Percentiles rank a stretch among this genome's conserved stretches.
These are phyloP conservation scores for Psilocybe tampanensis DNA, from an alignment of 768 basidiomycete species.

Conservation along the genomic window DNA sequence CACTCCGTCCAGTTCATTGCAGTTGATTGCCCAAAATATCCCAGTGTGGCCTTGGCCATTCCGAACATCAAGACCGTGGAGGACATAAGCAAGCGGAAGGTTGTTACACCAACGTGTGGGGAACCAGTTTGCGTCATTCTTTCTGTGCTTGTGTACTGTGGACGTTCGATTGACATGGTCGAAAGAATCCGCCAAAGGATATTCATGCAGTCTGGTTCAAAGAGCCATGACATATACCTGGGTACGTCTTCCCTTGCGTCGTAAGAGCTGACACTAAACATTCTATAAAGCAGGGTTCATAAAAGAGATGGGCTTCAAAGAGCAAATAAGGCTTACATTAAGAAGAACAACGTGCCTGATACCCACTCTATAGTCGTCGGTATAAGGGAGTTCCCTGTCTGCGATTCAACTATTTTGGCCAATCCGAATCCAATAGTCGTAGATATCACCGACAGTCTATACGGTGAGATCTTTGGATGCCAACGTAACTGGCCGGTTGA, in stretches of 20 bases:
- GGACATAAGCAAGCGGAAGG: too few species aligned
- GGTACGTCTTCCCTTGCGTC: not conserved
- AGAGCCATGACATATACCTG: not conserved
- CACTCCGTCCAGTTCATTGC: too few species aligned
- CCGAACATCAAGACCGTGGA: too few species aligned
- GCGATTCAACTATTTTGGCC: not conserved
- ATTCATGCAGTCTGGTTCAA: not conserved
- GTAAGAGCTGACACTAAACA: not conserved
- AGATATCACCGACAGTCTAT: not conserved
- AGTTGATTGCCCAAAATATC: too few species aligned
- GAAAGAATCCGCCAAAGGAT: too few species aligned
- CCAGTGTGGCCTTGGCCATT: too few species aligned
- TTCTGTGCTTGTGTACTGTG: too few species aligned
- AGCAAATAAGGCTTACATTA: not conserved
- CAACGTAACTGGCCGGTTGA: too few species aligned
- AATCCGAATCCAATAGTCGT: constrained; percentile 1
- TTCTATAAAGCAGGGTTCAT: not conserved
- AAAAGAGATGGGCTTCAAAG: too few species aligned
- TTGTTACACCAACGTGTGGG: too few species aligned
- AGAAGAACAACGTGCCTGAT: not conserved
- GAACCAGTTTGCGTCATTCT: too few species aligned
- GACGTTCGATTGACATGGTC: too few species aligned
- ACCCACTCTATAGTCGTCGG: constrained; percentile 3
- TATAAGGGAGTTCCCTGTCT: not conserved
- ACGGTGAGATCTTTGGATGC: not conserved